Evolutionary conservation across 495 filamentous ascomycete species (phyloP), one percentile per base, ranked within the genome.

Genomic region (Aspergillus sclerotiicarbonarius): DNA sequence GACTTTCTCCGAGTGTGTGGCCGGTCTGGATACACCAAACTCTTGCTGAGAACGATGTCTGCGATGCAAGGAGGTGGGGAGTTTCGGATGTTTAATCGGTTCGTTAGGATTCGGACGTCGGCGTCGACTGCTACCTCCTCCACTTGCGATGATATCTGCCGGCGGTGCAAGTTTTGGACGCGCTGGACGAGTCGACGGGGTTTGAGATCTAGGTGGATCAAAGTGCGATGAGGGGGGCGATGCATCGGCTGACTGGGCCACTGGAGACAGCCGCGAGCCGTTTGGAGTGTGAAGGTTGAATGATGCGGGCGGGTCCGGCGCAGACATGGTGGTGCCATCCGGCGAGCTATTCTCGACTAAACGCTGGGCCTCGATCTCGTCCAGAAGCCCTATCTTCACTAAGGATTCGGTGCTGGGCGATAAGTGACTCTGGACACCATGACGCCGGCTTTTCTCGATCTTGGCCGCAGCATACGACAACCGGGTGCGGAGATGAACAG

Each of bases 401-500:
- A 52, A 41, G 4, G 56, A 37, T 6, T 63, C 61, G 3, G 41
- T 35, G 15, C 16, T 60, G 1, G 58, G 35, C 10, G 83, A 76
- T 64, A 89, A 76, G 58, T 92, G 62, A 32, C 58, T 84, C 47
- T 85, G 82, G 53, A 89, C 79, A 29, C 79, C 81, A 58, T 83
- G 84, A 12, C 93, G 86, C 81, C 90, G 90, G 51, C 88, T 90
- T 68, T 94, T 85, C 71, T 93, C 87, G 39, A 97, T 86, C 69
- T 96, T 96, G 63, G 92, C 82, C 76, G 93, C 90, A 35, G 91
- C 91, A 69, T 96, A 95, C 6, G 90, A 89, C 12, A 97, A 77
- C 51, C 90, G 87, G 7, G 90, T 82, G 59, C 84, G 86, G 21
- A 97, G 80, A 64, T 91, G 85, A 37, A 84, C 82, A 31, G 91